Base-by-base conservation (phyloP, 2,329 filamentous ascomycete genomes). In the Penicillium vulpinum region DNA sequence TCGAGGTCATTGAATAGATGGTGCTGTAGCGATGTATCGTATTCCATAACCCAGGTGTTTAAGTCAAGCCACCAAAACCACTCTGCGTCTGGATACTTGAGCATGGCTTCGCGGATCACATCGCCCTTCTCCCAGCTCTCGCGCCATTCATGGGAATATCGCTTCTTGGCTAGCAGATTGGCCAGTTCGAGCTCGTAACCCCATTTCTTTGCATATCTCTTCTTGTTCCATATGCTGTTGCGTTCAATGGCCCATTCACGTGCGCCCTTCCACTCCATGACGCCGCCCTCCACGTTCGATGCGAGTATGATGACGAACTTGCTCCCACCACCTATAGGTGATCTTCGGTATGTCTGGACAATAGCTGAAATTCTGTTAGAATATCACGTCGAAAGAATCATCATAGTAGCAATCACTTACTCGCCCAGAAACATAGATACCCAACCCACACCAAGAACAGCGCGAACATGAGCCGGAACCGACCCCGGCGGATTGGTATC, bases 21-120 rank as follows among this genome's bases (percentile, higher is more conserved):
- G 41, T 83, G 82, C 73, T 97, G 92, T 21, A 99, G 83, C 10
- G 93, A 96, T 75, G 92, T 91, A 21, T 86, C 88, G 4, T 92
- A 91, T 72, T 99, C 94, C 94, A 99, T 99, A 74, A 99, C 88
- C 77, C 93, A 95, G 3, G 94, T 99, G 78, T 96, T 96, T 38
- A 97, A 85, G 74, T 99, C 94, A 56, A 99, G 82, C 93, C 94
- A 99, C 94, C 94, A 99, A 70, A 99, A 94, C 94, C 94, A 99
- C 80, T 99, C 93, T 33, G 93, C 94, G 62, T 96, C 84, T 28
- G 94, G 94, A 71, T 97, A 97, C 74, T 97, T 97, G 72, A 87
- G 85, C 83, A 99, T 88, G 43, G 89, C 87, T 59, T 91, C 90
- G 59, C 93, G 87, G 67, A 99, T 86, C 40, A 91, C 91, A 73